phyloP scores from a whole-genome alignment of 2,329 filamentous ascomycete species.

The Ceratocystiopsis minuta region DNA sequence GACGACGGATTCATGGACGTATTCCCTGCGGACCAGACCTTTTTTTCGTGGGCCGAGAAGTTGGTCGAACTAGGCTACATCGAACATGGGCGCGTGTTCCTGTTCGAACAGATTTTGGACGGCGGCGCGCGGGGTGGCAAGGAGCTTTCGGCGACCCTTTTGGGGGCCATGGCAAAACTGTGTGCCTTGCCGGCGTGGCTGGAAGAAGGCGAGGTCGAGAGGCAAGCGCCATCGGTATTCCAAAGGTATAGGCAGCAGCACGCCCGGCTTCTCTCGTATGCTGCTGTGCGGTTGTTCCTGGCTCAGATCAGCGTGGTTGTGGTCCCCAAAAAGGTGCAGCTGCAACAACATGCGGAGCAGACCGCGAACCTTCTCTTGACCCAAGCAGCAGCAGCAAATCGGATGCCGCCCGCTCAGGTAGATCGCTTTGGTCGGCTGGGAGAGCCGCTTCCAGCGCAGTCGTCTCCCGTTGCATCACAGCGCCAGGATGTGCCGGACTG shows the following conservation, averaged over 20 bases:
- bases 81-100: neutral
- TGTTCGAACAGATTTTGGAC: conserved; percentile 2
- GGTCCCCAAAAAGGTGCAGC: neutral
- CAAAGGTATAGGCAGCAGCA: neutral
- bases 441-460: conserved; percentile 1
- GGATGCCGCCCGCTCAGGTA: neutral
- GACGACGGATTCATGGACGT: neutral
- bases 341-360: neutral
- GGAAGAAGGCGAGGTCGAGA: neutral
- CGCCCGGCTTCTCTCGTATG: conserved; percentile 2
- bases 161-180: conserved; percentile 3
- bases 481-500: neutral
- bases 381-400: too few relatives aligned
- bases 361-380: too few relatives aligned
- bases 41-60: conserved; percentile 2
- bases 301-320: conserved; percentile 9
- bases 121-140: neutral
- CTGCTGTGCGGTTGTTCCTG: conserved; percentile 7
- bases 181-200: conserved; percentile 1
- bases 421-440: neutral
- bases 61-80: conserved; percentile 1
- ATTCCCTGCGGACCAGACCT: conserved; percentile 4
- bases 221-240: too few relatives aligned
- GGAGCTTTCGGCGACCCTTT: neutral
- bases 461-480: neutral